phyloP scores from a whole-genome alignment of 2,329 filamentous ascomycete genomes.

The Tolypocladium ophioglossoides region DNA sequence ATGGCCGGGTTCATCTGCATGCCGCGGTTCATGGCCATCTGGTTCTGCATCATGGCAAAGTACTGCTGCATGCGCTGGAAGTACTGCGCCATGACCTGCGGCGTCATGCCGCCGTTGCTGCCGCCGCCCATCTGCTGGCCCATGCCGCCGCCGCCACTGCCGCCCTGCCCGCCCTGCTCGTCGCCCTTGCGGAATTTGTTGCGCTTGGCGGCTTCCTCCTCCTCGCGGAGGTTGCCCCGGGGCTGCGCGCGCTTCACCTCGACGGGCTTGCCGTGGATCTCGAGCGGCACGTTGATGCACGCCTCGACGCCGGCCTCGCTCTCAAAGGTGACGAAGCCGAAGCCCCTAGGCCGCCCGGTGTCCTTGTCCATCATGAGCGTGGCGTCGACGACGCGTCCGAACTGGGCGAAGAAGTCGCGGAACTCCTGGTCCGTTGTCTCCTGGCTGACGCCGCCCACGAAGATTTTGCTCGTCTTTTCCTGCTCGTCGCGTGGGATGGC shows the following conservation, averaged over 20 bases:
- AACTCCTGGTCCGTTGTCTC: conserved; percentile 96
- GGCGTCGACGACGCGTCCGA: conserved; percentile 90
- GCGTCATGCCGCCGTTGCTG: conserved; percentile 62
- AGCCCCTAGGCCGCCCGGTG: conserved; percentile 89
- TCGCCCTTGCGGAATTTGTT: conserved; percentile 49
- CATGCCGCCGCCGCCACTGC: conserved; percentile 18
- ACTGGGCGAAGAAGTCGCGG: conserved; percentile 92
- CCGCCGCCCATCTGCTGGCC: conserved; percentile 29
- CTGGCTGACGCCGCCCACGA: conserved; percentile 94
- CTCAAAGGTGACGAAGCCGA: conserved; percentile 97
- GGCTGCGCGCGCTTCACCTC: conserved; percentile 98
- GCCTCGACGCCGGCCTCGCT: conserved; percentile 90
- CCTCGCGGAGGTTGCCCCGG: conserved; percentile 84
- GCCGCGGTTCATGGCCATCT: conserved; percentile 74
- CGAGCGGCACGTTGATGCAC: conserved; percentile 72
- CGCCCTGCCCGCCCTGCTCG: conserved; percentile 28
- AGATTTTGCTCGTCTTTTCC: conserved; percentile 97
- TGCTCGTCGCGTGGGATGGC: conserved; percentile 97
- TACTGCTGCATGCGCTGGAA: conserved; percentile 98
- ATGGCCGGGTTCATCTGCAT: conserved; percentile 66
- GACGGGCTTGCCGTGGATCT: conserved; percentile 92
- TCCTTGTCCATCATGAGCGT: conserved; percentile 99
- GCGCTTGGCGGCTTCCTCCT: conserved; percentile 62
- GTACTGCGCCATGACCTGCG: conserved; percentile 96
- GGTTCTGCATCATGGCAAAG: conserved; percentile 88